These are phyloP conservation scores for Cryphonectria radicalis DNA, from an alignment of 2,329 filamentous ascomycete species.

Conservation along the genomic window DNA sequence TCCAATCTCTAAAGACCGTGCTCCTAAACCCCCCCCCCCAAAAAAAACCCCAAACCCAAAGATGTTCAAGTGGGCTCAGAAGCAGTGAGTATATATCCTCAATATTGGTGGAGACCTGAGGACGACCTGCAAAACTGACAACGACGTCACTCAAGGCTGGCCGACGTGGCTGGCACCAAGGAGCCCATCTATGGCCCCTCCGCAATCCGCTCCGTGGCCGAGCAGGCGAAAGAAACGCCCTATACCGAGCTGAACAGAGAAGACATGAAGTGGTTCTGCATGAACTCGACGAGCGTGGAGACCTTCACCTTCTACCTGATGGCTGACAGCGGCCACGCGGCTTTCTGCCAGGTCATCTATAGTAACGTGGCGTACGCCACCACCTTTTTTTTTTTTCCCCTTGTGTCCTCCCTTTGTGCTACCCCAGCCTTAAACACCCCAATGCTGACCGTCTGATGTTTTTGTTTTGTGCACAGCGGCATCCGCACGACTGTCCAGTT, in stretches of 20 bases:
- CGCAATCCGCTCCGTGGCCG: conserved; percentile 83
- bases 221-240: conserved; percentile 76
- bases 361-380: conserved; percentile 86
- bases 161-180: conserved; percentile 89
- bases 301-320: conserved; percentile 93
- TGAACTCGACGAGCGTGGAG: conserved; percentile 89
- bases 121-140: conserved; percentile 30
- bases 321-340: conserved; percentile 75
- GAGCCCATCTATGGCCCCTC: conserved; percentile 93
- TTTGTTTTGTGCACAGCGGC: conserved; percentile 59
- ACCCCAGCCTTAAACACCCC: conserved; percentile 23
- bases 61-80: conserved; percentile 32
- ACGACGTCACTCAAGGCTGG: conserved; percentile 52
- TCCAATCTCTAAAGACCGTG: background rate
- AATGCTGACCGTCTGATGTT: conserved; percentile 21
- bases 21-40: background rate
- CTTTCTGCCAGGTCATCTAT: conserved; percentile 90
- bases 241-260: conserved; percentile 80
- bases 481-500: conserved; percentile 91
- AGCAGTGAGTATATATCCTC: conserved; percentile 22
- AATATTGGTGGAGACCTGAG: background rate
- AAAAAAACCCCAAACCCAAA: conserved; percentile 1
- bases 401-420: conserved; percentile 16
- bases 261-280: conserved; percentile 79
- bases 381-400: conserved; percentile 18